Percentiles rank a stretch among this genome's conserved stretches.
Conservation (phyloP, 176 grass and related monocot species). For the Paspalum vaginatum region DNA sequence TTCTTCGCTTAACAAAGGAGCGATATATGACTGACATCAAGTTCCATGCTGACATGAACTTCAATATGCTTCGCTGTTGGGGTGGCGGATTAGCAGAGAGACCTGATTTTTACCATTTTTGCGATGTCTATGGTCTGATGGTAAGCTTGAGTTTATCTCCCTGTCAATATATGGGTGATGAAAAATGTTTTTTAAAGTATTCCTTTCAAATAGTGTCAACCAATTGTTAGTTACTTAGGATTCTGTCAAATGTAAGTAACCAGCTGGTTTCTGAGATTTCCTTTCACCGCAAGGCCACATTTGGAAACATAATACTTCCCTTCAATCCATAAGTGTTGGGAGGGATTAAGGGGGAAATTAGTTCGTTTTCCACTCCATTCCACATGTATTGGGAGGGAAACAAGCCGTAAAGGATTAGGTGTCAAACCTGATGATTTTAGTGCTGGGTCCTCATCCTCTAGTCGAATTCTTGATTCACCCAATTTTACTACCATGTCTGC, state of each 20-base stretch:
- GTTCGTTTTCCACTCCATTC: no score
- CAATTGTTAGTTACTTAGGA: constrained; percentile 6
- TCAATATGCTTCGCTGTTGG: constrained; percentile 98
- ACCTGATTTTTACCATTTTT: constrained; percentile 92
- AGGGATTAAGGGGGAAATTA: no score
- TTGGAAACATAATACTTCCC: no score
- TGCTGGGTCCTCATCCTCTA: neutral
- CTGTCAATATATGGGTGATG: constrained; percentile 7
- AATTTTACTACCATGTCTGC: constrained; percentile 5
- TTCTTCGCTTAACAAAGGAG: constrained; percentile 80
- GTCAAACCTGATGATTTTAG: neutral
- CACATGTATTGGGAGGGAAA: no score
- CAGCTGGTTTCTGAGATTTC: constrained; percentile 26
- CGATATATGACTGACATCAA: constrained; percentile 93
- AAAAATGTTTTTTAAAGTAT: neutral
- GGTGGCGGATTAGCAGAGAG: constrained; percentile 91
- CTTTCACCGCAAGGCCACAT: neutral
- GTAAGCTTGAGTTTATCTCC: constrained; percentile 47
- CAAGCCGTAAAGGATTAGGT: neutral
- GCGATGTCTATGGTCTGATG: constrained; percentile 89
- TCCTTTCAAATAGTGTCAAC: neutral
- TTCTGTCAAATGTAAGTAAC: constrained; percentile 21
- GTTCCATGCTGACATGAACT: constrained; percentile 97
- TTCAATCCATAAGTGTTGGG: no score
- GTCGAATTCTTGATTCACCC: constrained; percentile 20